These are phyloP conservation scores for Saitozyma podzolica DNA, from an alignment of 768 basidiomycete species.

Conservation along the genomic window DNA sequence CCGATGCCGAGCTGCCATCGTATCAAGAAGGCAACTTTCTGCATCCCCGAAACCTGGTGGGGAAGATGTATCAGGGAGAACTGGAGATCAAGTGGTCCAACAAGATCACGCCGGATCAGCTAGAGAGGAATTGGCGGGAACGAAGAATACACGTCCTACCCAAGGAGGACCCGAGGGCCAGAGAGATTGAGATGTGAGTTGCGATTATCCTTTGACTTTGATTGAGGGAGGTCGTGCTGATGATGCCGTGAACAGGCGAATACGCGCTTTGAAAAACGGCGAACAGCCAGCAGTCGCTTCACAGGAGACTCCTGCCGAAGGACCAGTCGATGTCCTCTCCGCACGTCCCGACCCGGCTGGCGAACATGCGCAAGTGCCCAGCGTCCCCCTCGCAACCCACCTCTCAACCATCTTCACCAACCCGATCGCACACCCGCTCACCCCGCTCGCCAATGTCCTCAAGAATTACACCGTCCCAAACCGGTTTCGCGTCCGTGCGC, in stretches of 20 bases:
- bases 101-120: conserved; percentile 23
- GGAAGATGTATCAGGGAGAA: conserved; percentile 23
- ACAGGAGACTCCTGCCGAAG: not conserved
- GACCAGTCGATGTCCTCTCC: not conserved
- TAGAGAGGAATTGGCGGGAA: conserved; percentile 16
- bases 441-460: conserved; percentile 26
- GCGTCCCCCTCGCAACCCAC: not conserved
- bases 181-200: conserved; percentile 29
- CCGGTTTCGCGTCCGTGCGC: conserved; percentile 28
- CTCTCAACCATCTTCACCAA: conserved; percentile 19
- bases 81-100: conserved; percentile 37
- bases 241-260: conserved; percentile 15
- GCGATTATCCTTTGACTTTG: not conserved
- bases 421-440: conserved; percentile 18
- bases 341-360: not conserved
- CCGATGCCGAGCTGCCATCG: not conserved
- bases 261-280: conserved; percentile 22
- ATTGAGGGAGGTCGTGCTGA: not conserved
- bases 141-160: conserved; percentile 5
- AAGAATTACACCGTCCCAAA: conserved; percentile 28
- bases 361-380: conserved; percentile 1
- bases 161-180: conserved; percentile 22
- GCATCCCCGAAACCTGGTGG: conserved; percentile 25
- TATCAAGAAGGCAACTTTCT: conserved; percentile 25
- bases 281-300: not conserved